A percentile compares a stretch with the other conserved stretches of the same genome.
phyloP scores from a whole-genome alignment of 768 basidiomycete genomes.

The Sutorius australiensis region DNA sequence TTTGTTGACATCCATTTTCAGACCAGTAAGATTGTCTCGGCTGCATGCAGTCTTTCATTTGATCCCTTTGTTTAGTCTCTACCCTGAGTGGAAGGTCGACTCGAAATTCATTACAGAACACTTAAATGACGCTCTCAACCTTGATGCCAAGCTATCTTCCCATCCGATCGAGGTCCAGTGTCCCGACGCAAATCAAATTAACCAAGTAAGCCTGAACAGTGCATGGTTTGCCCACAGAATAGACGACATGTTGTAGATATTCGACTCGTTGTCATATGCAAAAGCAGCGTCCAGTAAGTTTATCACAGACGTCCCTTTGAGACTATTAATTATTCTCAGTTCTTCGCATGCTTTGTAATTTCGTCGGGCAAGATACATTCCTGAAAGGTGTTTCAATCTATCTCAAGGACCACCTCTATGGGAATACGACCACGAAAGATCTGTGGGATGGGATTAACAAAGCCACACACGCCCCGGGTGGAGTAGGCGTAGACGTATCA shows the following conservation, averaged over 20 bases:
- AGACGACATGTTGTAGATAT: constrained; percentile 53
- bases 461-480: constrained; percentile 49
- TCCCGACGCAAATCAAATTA: constrained; percentile 81
- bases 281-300: constrained; percentile 71
- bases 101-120: constrained; percentile 78
- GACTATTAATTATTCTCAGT: constrained; percentile 40
- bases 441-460: constrained; percentile 83
- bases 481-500: constrained; percentile 54
- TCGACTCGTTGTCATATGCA: constrained; percentile 83
- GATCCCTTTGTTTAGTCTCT: constrained; percentile 44
- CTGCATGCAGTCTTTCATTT: not conserved
- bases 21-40: constrained; percentile 46
- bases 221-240: not conserved
- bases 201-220: constrained; percentile 44
- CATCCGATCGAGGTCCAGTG: constrained; percentile 93
- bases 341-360: constrained; percentile 88
- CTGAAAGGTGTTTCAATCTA: constrained; percentile 86
- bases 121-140: constrained; percentile 67
- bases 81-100: constrained; percentile 84
- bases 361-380: constrained; percentile 88
- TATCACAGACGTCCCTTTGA: not conserved
- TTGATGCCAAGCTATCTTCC: constrained; percentile 83
- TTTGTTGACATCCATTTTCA: constrained; percentile 23
- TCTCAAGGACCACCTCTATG: constrained; percentile 83
- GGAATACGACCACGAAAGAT: constrained; percentile 80